Evolutionary conservation across 139 green algal species (phyloP), one percentile per base, ranked within the genome.

Genomic region (Asterochloris sp.): DNA sequence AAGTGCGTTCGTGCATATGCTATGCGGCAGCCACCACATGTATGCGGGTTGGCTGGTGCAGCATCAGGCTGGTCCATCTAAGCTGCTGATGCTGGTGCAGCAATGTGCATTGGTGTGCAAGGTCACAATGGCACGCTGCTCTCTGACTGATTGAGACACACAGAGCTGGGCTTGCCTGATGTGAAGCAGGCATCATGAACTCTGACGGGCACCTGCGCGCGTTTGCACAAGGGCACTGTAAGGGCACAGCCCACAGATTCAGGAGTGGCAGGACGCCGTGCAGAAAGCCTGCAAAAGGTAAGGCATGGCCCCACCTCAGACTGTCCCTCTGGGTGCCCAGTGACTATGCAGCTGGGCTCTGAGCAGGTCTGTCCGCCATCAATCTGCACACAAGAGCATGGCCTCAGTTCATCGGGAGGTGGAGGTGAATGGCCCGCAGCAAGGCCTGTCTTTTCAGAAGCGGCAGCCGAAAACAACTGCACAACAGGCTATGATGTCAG

Each of bases 171-270:
- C 87, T 27, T 61, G 94, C 92, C 93, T 84, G 91, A 96, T 12
- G 96, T 98, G 85, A 97, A 98, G 86, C 96, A 98, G 12, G 96
- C 96, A 79, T 98, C 96, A 80, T 98, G 96, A 19, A 98, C 96
- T 1, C 96, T 87, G 28, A 98, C 83, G 24, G 92, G 81, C 0
- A 98, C 90, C 91, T 97, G 86, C 84, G 85, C 21, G 13, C 23
- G 23, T 16, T 60, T 15, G 23, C 68, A 17, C 60, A n/a, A 10
- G 26, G 38, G 29, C 15, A 76, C 29, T 15, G 23, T 26, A 78
- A 13, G 17, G 23, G 71, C 71, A 21, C 12, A 54, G 14, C 38
- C 16, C 38, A 6, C 14, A 71, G 66, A 2, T 71, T 71, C 21
- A 26, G 66, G 66, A 71, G 10, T 6, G 66, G 17, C 23, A 64